phyloP scores from a whole-genome alignment of 768 basidiomycete genomes.

The Brasilioporus rufonigricans region DNA sequence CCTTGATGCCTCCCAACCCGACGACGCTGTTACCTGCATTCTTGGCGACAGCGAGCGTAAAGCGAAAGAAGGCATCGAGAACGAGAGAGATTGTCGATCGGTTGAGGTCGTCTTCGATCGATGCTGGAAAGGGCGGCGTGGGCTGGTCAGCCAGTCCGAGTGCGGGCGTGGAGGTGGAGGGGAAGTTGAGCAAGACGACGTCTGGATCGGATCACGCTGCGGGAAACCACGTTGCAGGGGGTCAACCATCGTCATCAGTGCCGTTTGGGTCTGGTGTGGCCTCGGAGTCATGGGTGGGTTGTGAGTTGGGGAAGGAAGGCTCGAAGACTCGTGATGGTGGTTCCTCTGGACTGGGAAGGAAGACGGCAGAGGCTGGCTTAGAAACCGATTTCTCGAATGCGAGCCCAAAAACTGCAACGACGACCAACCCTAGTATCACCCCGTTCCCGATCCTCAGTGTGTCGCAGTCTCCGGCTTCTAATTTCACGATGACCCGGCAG shows the following conservation, averaged over 20 bases:
- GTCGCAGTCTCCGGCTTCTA: not conserved
- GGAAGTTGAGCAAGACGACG: not conserved
- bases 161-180: constrained; percentile 7
- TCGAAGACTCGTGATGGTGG: not conserved
- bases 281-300: not conserved
- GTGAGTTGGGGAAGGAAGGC: constrained; percentile 1
- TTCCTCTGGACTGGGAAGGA: not conserved
- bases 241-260: not conserved
- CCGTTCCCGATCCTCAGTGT: constrained; percentile 24
- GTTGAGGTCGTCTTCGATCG: constrained; percentile 26
- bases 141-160: constrained; percentile 16
- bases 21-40: constrained; percentile 25
- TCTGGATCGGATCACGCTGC: constrained; percentile 4
- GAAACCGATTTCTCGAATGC: not conserved
- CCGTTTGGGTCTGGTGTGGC: constrained; percentile 1
- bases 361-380: not conserved
- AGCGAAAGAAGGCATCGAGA: constrained; percentile 26
- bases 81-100: constrained; percentile 31
- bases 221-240: not conserved
- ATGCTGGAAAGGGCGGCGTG: constrained; percentile 17
- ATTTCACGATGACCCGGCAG: not conserved
- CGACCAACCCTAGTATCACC: not conserved
- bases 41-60: constrained; percentile 16
- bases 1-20: constrained; percentile 2
- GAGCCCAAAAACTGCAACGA: not conserved